Percentiles rank a stretch among this genome's conserved stretches.
These are phyloP conservation scores for Diddensiella santjacobensis DNA, from an alignment of 805 yeast species.

Conservation along the genomic window DNA sequence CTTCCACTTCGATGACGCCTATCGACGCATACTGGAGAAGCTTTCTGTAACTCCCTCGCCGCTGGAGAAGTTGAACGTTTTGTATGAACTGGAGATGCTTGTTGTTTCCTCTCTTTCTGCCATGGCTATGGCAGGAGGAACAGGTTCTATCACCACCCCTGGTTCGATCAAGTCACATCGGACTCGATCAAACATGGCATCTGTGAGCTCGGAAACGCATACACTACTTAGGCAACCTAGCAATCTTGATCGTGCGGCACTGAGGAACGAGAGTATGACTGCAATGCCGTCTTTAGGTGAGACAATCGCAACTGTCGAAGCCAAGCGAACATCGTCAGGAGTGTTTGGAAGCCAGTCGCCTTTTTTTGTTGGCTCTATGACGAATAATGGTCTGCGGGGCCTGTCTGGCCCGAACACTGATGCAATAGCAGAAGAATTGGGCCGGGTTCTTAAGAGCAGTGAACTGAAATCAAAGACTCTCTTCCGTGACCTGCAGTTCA, in stretches of 20 bases:
- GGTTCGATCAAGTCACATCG: slow-evolving; percentile 19
- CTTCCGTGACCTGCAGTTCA: slow-evolving; percentile 34
- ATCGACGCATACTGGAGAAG: slow-evolving; percentile 21
- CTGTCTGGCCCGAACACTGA: slow-evolving; percentile 27
- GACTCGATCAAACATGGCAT: slow-evolving; percentile 20
- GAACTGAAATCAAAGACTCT: slow-evolving; percentile 32
- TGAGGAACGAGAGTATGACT: slow-evolving; percentile 4
- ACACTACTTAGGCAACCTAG: background rate
- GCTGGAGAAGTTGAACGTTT: slow-evolving; percentile 23
- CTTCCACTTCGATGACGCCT: slow-evolving; percentile 26
- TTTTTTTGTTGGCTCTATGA: background rate
- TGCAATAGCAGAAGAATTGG: slow-evolving; percentile 34
- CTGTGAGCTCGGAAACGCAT: slow-evolving; percentile 22
- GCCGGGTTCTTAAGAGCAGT: slow-evolving; percentile 23
- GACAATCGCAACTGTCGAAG: slow-evolving; percentile 25
- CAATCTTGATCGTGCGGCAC: background rate
- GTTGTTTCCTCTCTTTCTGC: slow-evolving; percentile 25
- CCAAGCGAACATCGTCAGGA: slow-evolving; percentile 22
- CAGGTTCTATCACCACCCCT: slow-evolving; percentile 15
- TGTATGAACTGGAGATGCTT: slow-evolving; percentile 26
- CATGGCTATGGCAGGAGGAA: slow-evolving; percentile 1
- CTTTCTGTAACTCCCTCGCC: slow-evolving; percentile 28
- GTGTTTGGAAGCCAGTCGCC: slow-evolving; percentile 11
- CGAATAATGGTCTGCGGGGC: background rate
- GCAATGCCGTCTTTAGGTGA: slow-evolving; percentile 23